Percentiles rank a stretch among this genome's conserved stretches.
phyloP scores from a whole-genome alignment of 2,329 filamentous ascomycete genomes.

The Cylindrodendrum hubeiense region DNA sequence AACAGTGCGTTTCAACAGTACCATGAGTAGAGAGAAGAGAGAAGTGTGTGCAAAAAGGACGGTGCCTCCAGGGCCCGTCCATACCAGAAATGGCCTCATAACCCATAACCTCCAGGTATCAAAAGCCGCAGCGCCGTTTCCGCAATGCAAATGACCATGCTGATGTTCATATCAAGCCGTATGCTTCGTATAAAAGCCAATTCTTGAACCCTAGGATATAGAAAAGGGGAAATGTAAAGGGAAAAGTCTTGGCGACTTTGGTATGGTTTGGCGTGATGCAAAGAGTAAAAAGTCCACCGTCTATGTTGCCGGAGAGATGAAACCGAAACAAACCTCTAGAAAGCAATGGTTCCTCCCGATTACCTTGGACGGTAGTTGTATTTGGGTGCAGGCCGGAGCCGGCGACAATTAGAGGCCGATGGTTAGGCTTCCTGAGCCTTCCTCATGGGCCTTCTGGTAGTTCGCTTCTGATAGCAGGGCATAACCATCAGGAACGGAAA shows the following conservation, averaged over 20 bases:
- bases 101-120: not conserved
- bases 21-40: not conserved
- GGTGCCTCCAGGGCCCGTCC: not conserved
- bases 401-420: not conserved
- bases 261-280: not conserved
- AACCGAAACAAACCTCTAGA: not conserved
- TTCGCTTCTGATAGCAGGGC: not conserved
- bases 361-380: not conserved
- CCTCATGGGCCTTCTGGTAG: not conserved
- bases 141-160: constrained; percentile 15
- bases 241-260: not conserved
- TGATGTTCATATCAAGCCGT: constrained; percentile 16
- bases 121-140: constrained; percentile 14
- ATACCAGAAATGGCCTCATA: not conserved
- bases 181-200: constrained; percentile 8
- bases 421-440: not conserved
- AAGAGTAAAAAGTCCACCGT: constrained; percentile 5
- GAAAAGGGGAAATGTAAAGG: not conserved
- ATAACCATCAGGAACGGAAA: not conserved
- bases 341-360: not conserved
- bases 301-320: constrained; percentile 10
- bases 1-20: not conserved
- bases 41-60: not conserved
- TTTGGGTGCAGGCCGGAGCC: not conserved
- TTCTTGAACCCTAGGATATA: not conserved